These are phyloP conservation scores for Colletotrichum tropicale DNA, from an alignment of 2,329 filamentous ascomycete species.

Conservation along the genomic window DNA sequence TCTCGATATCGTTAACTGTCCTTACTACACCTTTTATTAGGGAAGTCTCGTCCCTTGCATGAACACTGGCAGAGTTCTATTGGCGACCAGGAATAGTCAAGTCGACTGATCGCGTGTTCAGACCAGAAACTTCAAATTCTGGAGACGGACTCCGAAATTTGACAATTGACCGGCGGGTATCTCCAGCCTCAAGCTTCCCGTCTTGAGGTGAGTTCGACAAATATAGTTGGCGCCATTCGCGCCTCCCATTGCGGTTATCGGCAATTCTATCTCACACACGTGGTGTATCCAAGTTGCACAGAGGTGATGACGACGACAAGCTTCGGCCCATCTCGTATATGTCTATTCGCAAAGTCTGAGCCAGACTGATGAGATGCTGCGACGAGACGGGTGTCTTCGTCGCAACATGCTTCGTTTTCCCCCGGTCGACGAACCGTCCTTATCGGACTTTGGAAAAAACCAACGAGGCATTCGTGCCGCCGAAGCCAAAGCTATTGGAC, in stretches of 20 bases:
- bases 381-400: neutral
- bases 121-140: neutral
- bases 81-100: neutral
- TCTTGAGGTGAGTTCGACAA: neutral
- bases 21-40: neutral
- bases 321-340: neutral
- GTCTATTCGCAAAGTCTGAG: neutral
- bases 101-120: neutral
- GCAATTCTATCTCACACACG: neutral
- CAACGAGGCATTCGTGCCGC: constrained; percentile 91
- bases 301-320: neutral
- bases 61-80: neutral
- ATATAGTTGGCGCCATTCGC: neutral
- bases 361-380: neutral
- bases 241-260: neutral
- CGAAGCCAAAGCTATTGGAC: constrained; percentile 97
- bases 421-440: neutral
- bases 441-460: constrained; percentile 63
- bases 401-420: neutral
- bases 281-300: neutral
- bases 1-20: neutral
- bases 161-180: neutral
- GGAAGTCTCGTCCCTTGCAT: neutral
- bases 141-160: neutral
- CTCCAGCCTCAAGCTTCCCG: neutral